phyloP scores from a whole-genome alignment of 2,329 filamentous ascomycete species.

The Aspergillus fischeri region DNA sequence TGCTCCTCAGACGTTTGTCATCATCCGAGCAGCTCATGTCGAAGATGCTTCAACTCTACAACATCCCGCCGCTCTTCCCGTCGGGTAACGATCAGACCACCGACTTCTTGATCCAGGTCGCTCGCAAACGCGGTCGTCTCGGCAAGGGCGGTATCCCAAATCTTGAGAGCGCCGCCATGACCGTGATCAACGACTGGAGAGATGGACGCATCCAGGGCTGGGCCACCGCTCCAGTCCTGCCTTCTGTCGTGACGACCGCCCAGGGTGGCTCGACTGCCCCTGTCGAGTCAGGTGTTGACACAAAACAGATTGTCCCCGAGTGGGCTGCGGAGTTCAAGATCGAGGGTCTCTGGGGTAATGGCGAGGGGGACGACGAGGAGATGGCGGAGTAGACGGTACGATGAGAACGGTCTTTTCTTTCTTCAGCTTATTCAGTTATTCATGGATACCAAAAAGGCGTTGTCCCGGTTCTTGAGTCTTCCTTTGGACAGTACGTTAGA shows the following conservation, averaged over 20 bases:
- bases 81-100: constrained; percentile 71
- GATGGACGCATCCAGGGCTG: constrained; percentile 93
- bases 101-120: constrained; percentile 92
- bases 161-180: constrained; percentile 79
- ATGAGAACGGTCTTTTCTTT: constrained; percentile 3
- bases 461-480: constrained; percentile 6
- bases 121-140: constrained; percentile 83
- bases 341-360: constrained; percentile 84
- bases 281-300: constrained; percentile 53
- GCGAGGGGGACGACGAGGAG: constrained; percentile 33
- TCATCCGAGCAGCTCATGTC: constrained; percentile 67
- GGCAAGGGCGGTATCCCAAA: constrained; percentile 90
- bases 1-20: constrained; percentile 78
- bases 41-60: constrained; percentile 79
- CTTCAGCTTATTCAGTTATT: constrained; percentile 23
- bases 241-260: constrained; percentile 46
- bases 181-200: constrained; percentile 93
- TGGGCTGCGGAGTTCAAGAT: constrained; percentile 96
- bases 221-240: constrained; percentile 69
- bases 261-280: constrained; percentile 28
- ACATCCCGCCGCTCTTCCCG: constrained; percentile 72
- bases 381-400: constrained; percentile 34
- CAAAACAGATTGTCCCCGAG: constrained; percentile 81
- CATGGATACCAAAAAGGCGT: constrained; percentile 32
- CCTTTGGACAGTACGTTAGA: constrained; percentile 7